These are phyloP conservation scores for Ulota crispa DNA, from an alignment of 225 moss, liverwort and hornwort genomes.

Conservation along the genomic window DNA sequence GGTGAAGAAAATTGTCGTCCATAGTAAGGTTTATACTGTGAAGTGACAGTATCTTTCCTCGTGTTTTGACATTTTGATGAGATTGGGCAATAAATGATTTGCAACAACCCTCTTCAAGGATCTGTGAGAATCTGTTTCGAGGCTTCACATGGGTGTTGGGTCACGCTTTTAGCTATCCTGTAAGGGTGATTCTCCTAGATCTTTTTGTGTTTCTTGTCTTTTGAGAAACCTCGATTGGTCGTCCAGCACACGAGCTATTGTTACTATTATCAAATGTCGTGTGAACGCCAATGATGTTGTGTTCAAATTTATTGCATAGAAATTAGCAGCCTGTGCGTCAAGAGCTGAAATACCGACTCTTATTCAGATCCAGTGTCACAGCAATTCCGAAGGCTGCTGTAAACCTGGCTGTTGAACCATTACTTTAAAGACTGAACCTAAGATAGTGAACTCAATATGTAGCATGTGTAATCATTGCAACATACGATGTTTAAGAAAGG, in stretches of 20 bases:
- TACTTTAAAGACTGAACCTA: not conserved
- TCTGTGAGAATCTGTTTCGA: not conserved
- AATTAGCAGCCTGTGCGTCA: not conserved
- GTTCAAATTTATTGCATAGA: not conserved
- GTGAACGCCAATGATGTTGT: not conserved
- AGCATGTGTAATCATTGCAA: too few relatives aligned
- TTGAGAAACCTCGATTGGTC: not conserved
- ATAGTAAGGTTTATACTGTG: conserved; percentile 35
- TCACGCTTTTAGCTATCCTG: not conserved
- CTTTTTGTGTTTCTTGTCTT: not conserved
- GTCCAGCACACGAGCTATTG: not conserved
- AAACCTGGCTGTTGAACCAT: not conserved
- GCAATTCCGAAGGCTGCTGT: not conserved
- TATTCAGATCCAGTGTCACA: not conserved
- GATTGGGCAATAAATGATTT: not conserved
- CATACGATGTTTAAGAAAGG: too few relatives aligned
- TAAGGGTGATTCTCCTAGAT: not conserved
- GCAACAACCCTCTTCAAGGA: not conserved
- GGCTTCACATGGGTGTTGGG: not conserved
- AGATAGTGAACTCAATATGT: too few relatives aligned
- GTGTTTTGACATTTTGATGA: conserved; percentile 7
- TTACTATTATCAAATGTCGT: not conserved
- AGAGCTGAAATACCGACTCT: not conserved
- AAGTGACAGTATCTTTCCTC: not conserved
- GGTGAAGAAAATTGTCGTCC: conserved; percentile 37